A percentile compares a stretch with the other conserved stretches of the same genome.
Conservation (phyloP, 208 protist species). For the Acanthamoeba triangularis region DNA sequence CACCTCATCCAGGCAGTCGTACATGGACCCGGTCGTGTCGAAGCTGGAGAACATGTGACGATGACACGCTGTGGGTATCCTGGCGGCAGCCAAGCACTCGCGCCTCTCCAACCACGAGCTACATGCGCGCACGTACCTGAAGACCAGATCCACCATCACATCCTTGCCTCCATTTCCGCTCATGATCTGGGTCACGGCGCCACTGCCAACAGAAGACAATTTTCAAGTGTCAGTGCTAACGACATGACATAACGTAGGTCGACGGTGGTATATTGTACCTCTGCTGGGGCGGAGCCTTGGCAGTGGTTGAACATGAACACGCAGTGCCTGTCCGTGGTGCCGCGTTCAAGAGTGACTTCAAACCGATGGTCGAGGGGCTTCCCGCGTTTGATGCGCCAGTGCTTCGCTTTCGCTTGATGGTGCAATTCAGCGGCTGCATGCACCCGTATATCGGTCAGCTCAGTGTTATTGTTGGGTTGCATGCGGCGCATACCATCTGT, state of each 20-base stretch:
- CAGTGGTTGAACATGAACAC: no score
- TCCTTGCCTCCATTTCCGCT: neutral
- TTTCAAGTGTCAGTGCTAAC: no score
- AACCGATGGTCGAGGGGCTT: no score
- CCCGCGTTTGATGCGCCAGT: neutral
- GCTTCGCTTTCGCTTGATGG: constrained; percentile 6
- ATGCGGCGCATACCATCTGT: neutral
- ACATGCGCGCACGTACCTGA: neutral
- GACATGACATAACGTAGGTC: no score
- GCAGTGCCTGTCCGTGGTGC: no score
- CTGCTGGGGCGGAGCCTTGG: no score
- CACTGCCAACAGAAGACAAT: no score
- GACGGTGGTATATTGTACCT: no score
- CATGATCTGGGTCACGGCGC: neutral
- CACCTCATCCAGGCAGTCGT: neutral
- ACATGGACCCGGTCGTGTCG: constrained; percentile 49
- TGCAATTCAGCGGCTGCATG: neutral
- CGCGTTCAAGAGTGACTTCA: no score
- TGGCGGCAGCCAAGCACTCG: no score
- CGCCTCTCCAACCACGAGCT: no score
- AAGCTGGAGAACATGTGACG: neutral
- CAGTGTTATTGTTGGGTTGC: neutral
- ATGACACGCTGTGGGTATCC: neutral
- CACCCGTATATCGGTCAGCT: no score
- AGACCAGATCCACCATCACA: neutral